A percentile compares a stretch with the other conserved stretches of the same genome.
Conservation (phyloP, 2,329 filamentous ascomycete species). For the Alternaria gansuensis region DNA sequence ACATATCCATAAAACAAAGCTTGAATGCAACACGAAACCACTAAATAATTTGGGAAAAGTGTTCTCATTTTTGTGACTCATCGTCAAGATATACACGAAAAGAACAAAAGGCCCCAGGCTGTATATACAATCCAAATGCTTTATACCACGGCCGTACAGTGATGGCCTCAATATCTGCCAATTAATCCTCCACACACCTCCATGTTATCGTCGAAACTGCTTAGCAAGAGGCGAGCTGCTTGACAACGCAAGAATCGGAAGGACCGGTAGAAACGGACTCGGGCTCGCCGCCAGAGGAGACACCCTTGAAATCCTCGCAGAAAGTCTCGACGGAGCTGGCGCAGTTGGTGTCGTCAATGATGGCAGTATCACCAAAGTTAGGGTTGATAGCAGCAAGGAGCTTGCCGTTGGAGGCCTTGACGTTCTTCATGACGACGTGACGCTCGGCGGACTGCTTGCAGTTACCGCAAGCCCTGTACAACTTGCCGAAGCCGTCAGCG, state of each 20-base stretch:
- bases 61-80: background rate
- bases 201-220: background rate
- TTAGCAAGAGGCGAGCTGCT: slow-evolving; percentile 36
- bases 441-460: slow-evolving; percentile 59
- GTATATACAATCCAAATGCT: slow-evolving; percentile 10
- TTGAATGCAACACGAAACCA: background rate
- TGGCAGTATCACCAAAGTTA: slow-evolving; percentile 63
- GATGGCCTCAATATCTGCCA: background rate
- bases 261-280: slow-evolving; percentile 37
- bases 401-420: slow-evolving; percentile 56
- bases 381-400: slow-evolving; percentile 61
- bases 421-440: slow-evolving; percentile 57
- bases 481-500: slow-evolving; percentile 48
- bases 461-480: slow-evolving; percentile 61
- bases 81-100: slow-evolving; percentile 26
- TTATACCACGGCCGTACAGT: background rate
- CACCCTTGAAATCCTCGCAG: slow-evolving; percentile 49
- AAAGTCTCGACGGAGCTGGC: slow-evolving; percentile 41
- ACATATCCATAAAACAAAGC: too few species aligned
- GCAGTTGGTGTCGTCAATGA: slow-evolving; percentile 53
- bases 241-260: slow-evolving; percentile 44
- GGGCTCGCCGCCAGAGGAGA: slow-evolving; percentile 42
- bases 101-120: slow-evolving; percentile 19
- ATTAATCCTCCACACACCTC: background rate
- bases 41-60: background rate